Conservation (phyloP, 2,329 filamentous ascomycete species). For the Sarocladium oryzae region DNA sequence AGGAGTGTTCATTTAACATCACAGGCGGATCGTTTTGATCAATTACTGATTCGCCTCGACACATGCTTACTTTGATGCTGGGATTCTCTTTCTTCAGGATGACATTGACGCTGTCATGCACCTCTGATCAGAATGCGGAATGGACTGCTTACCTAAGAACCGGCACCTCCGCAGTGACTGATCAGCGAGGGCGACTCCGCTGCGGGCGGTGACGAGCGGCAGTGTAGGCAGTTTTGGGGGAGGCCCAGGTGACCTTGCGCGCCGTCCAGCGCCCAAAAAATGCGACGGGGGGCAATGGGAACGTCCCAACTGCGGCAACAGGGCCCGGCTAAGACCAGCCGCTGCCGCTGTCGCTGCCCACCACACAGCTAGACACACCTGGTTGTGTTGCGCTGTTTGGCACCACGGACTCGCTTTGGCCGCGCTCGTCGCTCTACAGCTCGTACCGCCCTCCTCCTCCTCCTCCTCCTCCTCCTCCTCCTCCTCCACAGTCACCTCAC, state of each 20-base stretch:
- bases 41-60: no score
- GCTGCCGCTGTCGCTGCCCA: not conserved
- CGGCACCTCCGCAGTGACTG: conserved; percentile 1
- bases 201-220: conserved; percentile 3
- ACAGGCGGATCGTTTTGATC: no score
- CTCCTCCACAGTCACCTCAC: conserved; percentile 1
- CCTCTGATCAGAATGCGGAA: no score
- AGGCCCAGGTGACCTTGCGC: conserved; percentile 6
- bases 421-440: conserved; percentile 1
- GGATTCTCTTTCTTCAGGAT: not conserved
- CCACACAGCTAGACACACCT: not conserved
- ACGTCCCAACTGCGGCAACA: not conserved
- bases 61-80: no score
- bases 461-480: not conserved
- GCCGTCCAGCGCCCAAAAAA: conserved; percentile 6
- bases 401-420: conserved; percentile 4
- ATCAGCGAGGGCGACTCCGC: not conserved
- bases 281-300: conserved; percentile 2
- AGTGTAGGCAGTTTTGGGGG: not conserved
- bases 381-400: conserved; percentile 2
- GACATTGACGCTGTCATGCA: not conserved
- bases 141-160: not conserved
- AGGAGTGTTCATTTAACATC: no score
- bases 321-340: not conserved
- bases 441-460: not conserved